These are phyloP conservation scores for Lentinula sp. DNA, from an alignment of 768 basidiomycete genomes.

Conservation along the genomic window DNA sequence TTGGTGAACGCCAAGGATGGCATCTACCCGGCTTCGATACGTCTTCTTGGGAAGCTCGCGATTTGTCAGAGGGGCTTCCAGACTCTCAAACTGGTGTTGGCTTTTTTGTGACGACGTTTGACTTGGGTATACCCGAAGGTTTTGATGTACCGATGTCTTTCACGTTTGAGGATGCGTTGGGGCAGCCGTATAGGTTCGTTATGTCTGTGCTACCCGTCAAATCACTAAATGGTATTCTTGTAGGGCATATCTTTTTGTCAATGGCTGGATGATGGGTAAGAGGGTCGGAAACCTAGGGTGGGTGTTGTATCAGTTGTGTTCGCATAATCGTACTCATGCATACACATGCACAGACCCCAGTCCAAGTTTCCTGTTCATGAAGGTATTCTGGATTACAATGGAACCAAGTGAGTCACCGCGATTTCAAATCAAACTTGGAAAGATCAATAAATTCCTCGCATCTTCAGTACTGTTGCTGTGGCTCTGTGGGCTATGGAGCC, in stretches of 20 bases:
- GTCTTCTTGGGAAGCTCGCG: conserved; percentile 44
- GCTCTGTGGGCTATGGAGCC: conserved; percentile 66
- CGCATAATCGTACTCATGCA: neutral
- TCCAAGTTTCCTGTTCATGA: conserved; percentile 52
- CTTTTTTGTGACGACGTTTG: conserved; percentile 53
- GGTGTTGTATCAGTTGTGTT: conserved; percentile 3
- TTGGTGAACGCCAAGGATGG: conserved; percentile 37
- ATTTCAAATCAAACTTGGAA: neutral
- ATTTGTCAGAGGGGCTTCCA: conserved; percentile 56
- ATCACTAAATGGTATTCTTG: conserved; percentile 31
- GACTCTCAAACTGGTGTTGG: conserved; percentile 55
- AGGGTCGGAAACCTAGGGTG: conserved; percentile 40
- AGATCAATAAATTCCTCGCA: neutral
- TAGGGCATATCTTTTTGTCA: conserved; percentile 47
- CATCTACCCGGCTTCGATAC: conserved; percentile 49
- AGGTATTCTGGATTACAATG: conserved; percentile 51
- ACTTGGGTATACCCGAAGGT: conserved; percentile 36
- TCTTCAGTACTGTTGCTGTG: conserved; percentile 23
- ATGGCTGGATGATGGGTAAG: conserved; percentile 65
- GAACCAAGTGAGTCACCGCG: conserved; percentile 34
- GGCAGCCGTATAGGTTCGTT: conserved; percentile 32
- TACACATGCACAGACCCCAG: conserved; percentile 36
- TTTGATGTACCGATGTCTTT: conserved; percentile 49
- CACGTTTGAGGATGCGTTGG: conserved; percentile 35
- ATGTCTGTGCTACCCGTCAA: conserved; percentile 46